Conservation (phyloP, 2,329 filamentous ascomycete genomes). For the Cercospora citrullina region DNA sequence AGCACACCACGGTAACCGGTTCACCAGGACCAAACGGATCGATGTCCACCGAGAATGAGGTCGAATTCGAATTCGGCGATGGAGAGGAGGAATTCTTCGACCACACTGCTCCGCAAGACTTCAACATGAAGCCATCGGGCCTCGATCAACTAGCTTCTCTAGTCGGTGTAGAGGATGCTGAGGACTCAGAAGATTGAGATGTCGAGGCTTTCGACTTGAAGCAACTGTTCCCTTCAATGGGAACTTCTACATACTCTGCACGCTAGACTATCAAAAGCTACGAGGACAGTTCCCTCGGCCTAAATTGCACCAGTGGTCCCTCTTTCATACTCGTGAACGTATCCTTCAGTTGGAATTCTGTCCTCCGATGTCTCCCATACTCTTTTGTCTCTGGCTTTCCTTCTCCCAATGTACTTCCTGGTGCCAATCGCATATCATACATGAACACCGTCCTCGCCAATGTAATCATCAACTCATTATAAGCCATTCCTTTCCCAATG, state of each 20-base stretch:
- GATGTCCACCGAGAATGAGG: not conserved
- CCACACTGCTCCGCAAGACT: not conserved
- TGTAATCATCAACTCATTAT: slow-evolving; percentile 25
- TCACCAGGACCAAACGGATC: not conserved
- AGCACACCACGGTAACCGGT: not conserved
- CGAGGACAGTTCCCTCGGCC: not conserved
- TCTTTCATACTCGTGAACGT: slow-evolving; percentile 24
- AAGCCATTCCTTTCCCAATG: slow-evolving; percentile 29
- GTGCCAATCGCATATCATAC: slow-evolving; percentile 27
- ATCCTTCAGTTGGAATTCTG: slow-evolving; percentile 22
- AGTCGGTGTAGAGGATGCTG: not conserved
- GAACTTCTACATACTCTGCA: not conserved
- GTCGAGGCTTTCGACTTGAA: not conserved
- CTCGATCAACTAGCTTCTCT: not conserved
- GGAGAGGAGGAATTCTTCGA: not conserved
- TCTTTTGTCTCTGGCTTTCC: slow-evolving; percentile 11
- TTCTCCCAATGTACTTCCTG: slow-evolving; percentile 19
- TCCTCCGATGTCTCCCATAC: slow-evolving; percentile 14
- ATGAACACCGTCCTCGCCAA: slow-evolving; percentile 23
- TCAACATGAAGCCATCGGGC: not conserved
- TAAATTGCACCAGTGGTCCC: slow-evolving; percentile 20
- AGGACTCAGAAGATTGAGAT: not conserved
- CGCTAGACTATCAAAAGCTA: not conserved
- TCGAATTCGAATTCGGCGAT: not conserved
- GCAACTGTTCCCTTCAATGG: not conserved